These are phyloP conservation scores for Zygosaccharomyces bisporus DNA, from an alignment of 805 yeast genomes.

Conservation along the genomic window DNA sequence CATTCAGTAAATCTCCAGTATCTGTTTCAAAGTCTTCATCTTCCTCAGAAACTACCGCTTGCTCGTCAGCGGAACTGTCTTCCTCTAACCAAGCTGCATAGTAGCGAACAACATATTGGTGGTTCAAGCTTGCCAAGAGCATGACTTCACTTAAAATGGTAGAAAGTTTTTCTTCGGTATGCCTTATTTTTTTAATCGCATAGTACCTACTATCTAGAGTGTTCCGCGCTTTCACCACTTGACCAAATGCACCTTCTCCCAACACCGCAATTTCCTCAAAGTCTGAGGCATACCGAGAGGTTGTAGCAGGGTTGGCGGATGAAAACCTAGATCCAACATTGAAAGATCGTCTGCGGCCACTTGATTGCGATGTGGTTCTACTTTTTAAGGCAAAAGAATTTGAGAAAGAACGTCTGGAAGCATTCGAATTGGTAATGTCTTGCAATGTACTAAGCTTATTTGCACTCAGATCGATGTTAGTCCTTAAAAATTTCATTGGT, in stretches of 20 bases:
- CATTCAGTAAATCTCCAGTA: slow-evolving; percentile 20
- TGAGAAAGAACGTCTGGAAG: slow-evolving; percentile 13
- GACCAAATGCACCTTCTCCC: slow-evolving; percentile 97
- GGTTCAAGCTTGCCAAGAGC: slow-evolving; percentile 85
- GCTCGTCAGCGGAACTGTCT: slow-evolving; percentile 40
- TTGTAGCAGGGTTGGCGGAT: slow-evolving; percentile 28
- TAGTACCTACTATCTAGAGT: slow-evolving; percentile 91
- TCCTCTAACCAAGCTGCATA: slow-evolving; percentile 98
- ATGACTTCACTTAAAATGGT: slow-evolving; percentile 86
- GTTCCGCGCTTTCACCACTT: slow-evolving; percentile 95
- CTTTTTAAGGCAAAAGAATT: slow-evolving; percentile 11
- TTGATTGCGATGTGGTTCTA: slow-evolving; percentile 27
- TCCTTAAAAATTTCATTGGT: slow-evolving; percentile 77
- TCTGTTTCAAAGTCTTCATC: slow-evolving; percentile 20
- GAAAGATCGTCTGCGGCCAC: slow-evolving; percentile 40
- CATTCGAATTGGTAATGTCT: slow-evolving; percentile 9
- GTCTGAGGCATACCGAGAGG: slow-evolving; percentile 83
- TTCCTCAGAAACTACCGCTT: slow-evolving; percentile 35
- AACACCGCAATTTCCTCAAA: slow-evolving; percentile 90
- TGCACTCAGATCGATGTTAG: slow-evolving; percentile 48
- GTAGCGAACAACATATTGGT: slow-evolving; percentile 93
- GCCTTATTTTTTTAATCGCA: slow-evolving; percentile 89
- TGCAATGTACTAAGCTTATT: slow-evolving; percentile 29
- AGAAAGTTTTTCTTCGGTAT: slow-evolving; percentile 73
- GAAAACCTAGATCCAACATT: slow-evolving; percentile 39